These are phyloP conservation scores for Apiospora kogelbergensis DNA, from an alignment of 2,329 filamentous ascomycete species.

Conservation along the genomic window DNA sequence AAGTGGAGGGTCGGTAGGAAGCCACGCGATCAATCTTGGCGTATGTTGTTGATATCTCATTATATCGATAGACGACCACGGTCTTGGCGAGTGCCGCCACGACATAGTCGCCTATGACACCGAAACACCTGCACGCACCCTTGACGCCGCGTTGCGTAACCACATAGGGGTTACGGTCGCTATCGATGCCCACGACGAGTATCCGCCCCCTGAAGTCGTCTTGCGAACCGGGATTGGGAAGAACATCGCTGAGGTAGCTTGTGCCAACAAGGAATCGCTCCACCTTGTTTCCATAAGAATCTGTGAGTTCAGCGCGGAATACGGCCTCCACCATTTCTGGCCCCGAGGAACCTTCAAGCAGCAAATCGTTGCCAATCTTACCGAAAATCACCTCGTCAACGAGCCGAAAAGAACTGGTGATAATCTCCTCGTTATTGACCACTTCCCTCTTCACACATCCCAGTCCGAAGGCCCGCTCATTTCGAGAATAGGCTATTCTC, in stretches of 20 bases:
- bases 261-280: conserved; percentile 94
- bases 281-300: conserved; percentile 50
- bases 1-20: conserved; percentile 78
- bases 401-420: conserved; percentile 80
- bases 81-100: conserved; percentile 90
- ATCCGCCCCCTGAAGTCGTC: conserved; percentile 71
- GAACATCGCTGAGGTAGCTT: conserved; percentile 68
- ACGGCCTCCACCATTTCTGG: conserved; percentile 83
- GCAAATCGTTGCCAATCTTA: conserved; percentile 67
- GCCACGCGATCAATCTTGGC: conserved; percentile 69
- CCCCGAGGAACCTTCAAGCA: conserved; percentile 49
- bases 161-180: conserved; percentile 70
- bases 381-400: conserved; percentile 90
- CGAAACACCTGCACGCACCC: conserved; percentile 79
- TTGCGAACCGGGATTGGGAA: conserved; percentile 38
- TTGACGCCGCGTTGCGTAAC: conserved; percentile 70
- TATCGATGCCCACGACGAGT: conserved; percentile 79
- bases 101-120: conserved; percentile 72
- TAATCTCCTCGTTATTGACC: conserved; percentile 67
- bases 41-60: conserved; percentile 53
- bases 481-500: conserved; percentile 80
- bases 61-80: conserved; percentile 60
- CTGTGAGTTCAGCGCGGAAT: conserved; percentile 71
- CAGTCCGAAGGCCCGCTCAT: conserved; percentile 78
- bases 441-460: conserved; percentile 81